These are phyloP conservation scores for Plantago elongata DNA, from an alignment of 257 asterid genomes.

Conservation along the genomic window DNA sequence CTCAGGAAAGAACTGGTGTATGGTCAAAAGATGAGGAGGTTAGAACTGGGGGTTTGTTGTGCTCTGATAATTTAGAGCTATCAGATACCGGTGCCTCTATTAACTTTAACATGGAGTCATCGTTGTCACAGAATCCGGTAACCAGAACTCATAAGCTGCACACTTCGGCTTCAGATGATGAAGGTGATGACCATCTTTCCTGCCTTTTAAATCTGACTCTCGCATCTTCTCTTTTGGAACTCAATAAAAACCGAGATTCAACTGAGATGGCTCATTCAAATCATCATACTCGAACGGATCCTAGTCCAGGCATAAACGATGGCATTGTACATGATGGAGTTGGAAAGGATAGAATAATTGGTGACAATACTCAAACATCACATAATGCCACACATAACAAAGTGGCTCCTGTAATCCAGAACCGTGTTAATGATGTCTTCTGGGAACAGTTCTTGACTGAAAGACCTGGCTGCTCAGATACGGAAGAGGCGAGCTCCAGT, in stretches of 20 bases:
- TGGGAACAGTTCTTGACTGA: constrained; percentile 96
- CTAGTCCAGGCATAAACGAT: constrained; percentile 14
- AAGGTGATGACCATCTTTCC: constrained; percentile 49
- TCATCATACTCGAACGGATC: constrained; percentile 33
- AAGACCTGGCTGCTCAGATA: constrained; percentile 75
- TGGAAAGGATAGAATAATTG: constrained; percentile 14
- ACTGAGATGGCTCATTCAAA: constrained; percentile 24
- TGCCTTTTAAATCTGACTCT: constrained; percentile 79
- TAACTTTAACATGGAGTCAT: constrained; percentile 48
- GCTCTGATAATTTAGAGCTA: constrained; percentile 61
- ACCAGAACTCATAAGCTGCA: constrained; percentile 40
- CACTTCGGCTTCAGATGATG: constrained; percentile 40
- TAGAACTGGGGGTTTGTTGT: constrained; percentile 32
- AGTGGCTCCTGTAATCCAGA: constrained; percentile 34
- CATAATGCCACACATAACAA: constrained; percentile 26
- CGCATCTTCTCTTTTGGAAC: constrained; percentile 65
- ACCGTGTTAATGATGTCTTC: constrained; percentile 74
- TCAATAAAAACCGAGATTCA: constrained; percentile 35
- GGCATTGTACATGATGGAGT: not conserved
- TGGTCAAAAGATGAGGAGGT: constrained; percentile 43
- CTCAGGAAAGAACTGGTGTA: constrained; percentile 41
- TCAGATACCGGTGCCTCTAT: constrained; percentile 78
- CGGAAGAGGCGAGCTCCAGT: constrained; percentile 70
- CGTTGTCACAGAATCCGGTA: constrained; percentile 33
- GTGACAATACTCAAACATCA: constrained; percentile 25